Evolutionary conservation across 2,329 filamentous ascomycete genomes (phyloP).

Genomic region (Pestalotiopsis sp.): DNA sequence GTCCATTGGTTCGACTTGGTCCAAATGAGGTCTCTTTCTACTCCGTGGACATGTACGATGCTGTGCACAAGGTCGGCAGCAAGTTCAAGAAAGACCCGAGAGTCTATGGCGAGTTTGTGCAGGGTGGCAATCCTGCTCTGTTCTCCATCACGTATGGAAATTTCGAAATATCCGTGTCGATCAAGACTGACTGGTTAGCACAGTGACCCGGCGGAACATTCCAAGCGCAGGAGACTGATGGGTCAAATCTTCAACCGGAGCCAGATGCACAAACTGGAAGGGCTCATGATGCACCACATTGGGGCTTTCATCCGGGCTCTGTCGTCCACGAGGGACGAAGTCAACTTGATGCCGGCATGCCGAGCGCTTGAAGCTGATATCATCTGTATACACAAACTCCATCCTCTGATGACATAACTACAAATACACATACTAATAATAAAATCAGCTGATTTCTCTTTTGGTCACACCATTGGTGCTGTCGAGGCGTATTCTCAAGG

Average conservation of each 20-base stretch:
- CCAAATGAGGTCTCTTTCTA: slow-evolving; percentile 40
- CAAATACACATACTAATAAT: neutral
- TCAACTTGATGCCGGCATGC: neutral
- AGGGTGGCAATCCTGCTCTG: slow-evolving; percentile 1
- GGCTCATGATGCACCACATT: neutral
- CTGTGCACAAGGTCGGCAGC: slow-evolving; percentile 5
- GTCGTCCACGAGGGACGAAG: neutral
- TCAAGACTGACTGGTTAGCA: neutral
- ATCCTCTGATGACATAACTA: neutral
- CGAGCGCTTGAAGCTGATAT: slow-evolving; percentile 6
- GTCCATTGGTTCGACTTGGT: slow-evolving; percentile 34
- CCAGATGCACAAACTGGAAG: slow-evolving; percentile 4
- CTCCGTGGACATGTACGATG: slow-evolving; percentile 3
- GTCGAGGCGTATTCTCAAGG: neutral
- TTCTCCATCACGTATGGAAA: slow-evolving; percentile 3
- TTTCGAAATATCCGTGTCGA: too few relatives aligned
- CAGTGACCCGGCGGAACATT: slow-evolving; percentile 4
- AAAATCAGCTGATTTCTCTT: neutral
- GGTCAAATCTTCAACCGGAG: slow-evolving; percentile 7
- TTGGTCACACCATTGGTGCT: neutral
- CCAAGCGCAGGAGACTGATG: neutral
- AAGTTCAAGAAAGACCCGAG: slow-evolving; percentile 7
- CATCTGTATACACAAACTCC: neutral
- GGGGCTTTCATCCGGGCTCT: neutral
- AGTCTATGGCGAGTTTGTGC: slow-evolving; percentile 5